Percentiles rank a stretch among this genome's conserved stretches.
Evolutionary conservation across 805 yeast genomes (phyloP).

Genomic region (Wickerhamomyces strasburgensis): DNA sequence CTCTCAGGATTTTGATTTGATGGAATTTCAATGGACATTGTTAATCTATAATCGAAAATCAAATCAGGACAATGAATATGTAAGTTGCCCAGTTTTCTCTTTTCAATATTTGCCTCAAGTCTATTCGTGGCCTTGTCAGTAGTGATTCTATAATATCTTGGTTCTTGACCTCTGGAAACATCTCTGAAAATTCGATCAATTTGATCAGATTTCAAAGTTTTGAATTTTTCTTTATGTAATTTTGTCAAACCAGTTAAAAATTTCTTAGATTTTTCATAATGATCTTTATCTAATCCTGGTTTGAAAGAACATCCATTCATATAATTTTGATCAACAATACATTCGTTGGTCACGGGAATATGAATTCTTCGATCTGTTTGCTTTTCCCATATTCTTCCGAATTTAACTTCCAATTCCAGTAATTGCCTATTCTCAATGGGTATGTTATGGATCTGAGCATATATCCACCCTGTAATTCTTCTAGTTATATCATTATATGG

Average conservation of each 20-base stretch:
- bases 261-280: slow-evolving; percentile 52
- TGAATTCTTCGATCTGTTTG: slow-evolving; percentile 55
- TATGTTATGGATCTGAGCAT: slow-evolving; percentile 69
- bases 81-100: slow-evolving; percentile 68
- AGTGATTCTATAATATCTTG: slow-evolving; percentile 60
- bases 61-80: slow-evolving; percentile 71
- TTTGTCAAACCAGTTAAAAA: slow-evolving; percentile 53
- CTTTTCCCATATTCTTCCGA: slow-evolving; percentile 67
- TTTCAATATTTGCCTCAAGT: slow-evolving; percentile 62
- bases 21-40: slow-evolving; percentile 76
- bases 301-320: slow-evolving; percentile 55
- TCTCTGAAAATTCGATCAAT: slow-evolving; percentile 61
- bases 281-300: slow-evolving; percentile 59
- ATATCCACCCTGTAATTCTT: slow-evolving; percentile 83
- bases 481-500: slow-evolving; percentile 80
- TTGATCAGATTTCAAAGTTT: slow-evolving; percentile 54
- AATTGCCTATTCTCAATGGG: slow-evolving; percentile 46
- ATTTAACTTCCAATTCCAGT: slow-evolving; percentile 70
- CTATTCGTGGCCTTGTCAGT: slow-evolving; percentile 66
- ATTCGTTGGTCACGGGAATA: slow-evolving; percentile 65
- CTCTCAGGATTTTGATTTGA: slow-evolving; percentile 51
- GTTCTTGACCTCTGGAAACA: slow-evolving; percentile 58
- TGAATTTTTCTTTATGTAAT: slow-evolving; percentile 48
- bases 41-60: slow-evolving; percentile 69
- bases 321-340: slow-evolving; percentile 45